Evolutionary conservation across 2,329 filamentous ascomycete species (phyloP).

Genomic region (Aspergillus oerlinghausenensis): DNA sequence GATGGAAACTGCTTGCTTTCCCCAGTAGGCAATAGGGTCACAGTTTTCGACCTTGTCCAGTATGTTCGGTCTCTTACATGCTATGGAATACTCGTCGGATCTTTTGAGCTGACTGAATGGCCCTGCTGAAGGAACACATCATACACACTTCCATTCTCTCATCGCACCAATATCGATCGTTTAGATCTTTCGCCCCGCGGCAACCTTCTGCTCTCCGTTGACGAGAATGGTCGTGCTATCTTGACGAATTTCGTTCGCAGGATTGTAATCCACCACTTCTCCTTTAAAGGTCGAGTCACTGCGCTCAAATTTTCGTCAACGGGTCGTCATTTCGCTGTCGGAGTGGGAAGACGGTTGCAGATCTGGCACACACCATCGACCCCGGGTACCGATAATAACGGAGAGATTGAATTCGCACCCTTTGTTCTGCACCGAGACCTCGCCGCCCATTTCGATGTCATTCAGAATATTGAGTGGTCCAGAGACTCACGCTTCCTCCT

Average conservation of each 20-base stretch:
- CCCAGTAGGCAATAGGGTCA: slow-evolving; percentile 91
- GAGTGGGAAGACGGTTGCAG: slow-evolving; percentile 80
- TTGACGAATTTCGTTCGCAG: slow-evolving; percentile 84
- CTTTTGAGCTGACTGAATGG: slow-evolving; percentile 4
- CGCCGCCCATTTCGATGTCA: slow-evolving; percentile 80
- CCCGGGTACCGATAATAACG: slow-evolving; percentile 71
- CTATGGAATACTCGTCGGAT: neutral
- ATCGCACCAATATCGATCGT: slow-evolving; percentile 86
- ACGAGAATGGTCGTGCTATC: slow-evolving; percentile 91
- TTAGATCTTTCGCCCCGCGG: slow-evolving; percentile 85
- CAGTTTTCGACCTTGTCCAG: slow-evolving; percentile 95
- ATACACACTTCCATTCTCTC: slow-evolving; percentile 65
- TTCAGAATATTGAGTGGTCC: slow-evolving; percentile 89
- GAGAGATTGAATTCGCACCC: slow-evolving; percentile 88
- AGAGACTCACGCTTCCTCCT: slow-evolving; percentile 94
- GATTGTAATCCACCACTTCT: slow-evolving; percentile 88
- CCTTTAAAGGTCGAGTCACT: slow-evolving; percentile 79
- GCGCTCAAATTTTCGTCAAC: slow-evolving; percentile 87
- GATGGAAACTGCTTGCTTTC: slow-evolving; percentile 95
- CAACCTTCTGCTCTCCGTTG: slow-evolving; percentile 86
- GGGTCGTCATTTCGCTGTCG: slow-evolving; percentile 85
- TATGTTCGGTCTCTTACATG: slow-evolving; percentile 39
- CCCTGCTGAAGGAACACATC: slow-evolving; percentile 34
- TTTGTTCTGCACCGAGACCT: slow-evolving; percentile 86
- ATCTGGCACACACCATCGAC: slow-evolving; percentile 95